Evolutionary conservation across 768 basidiomycete species (phyloP).

Genomic region (Leccinum aurantiacum): DNA sequence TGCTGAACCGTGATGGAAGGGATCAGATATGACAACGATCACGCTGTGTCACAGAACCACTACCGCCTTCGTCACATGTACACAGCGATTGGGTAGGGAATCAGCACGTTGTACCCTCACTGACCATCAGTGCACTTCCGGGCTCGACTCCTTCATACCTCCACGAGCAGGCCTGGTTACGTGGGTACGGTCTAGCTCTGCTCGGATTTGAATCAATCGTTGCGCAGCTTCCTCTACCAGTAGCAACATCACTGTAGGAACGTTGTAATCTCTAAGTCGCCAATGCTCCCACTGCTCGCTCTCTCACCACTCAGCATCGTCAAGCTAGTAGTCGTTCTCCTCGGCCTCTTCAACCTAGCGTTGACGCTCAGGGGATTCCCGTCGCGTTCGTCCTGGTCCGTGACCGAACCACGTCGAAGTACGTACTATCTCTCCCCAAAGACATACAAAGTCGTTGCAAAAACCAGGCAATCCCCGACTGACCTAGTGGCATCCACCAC

Average conservation of each 20-base stretch:
- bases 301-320: slow-evolving; percentile 19
- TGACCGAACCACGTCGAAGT: slow-evolving; percentile 15
- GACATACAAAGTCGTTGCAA: no score
- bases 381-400: background rate
- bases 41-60: background rate
- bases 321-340: slow-evolving; percentile 20
- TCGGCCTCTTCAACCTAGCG: slow-evolving; percentile 20
- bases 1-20: no score
- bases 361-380: slow-evolving; percentile 7
- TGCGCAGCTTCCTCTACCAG: background rate
- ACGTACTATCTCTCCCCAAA: slow-evolving; percentile 1
- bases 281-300: background rate
- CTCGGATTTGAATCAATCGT: background rate
- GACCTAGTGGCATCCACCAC: background rate
- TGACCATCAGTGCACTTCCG: background rate
- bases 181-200: no score
- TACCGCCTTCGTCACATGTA: background rate
- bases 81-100: background rate
- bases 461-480: background rate
- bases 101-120: background rate
- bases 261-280: background rate
- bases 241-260: background rate
- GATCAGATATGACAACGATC: background rate
- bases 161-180: background rate
- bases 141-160: background rate